Evolutionary conservation across 441 rosid genomes (phyloP), one percentile per base, ranked within the genome.

Genomic region (Populus hybrid): DNA sequence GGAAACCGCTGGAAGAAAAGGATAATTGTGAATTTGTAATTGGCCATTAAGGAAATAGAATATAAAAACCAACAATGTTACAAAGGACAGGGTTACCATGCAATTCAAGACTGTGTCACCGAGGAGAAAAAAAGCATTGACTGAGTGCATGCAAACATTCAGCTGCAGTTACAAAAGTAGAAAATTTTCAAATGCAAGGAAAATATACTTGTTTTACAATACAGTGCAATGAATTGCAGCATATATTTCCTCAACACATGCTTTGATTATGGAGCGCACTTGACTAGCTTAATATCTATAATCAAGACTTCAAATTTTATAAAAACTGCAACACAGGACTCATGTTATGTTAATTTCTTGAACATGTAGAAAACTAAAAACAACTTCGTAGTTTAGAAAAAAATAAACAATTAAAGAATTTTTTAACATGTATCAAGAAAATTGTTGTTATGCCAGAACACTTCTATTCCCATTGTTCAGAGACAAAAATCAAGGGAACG

Each of bases 41-140:
- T 65, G 36, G 36, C 61, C 14, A 63, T 34, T 59, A 42, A 50
- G 77, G n/a, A 57, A 78, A 10, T 10, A 3, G 6, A 50, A 46
- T 30, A 74, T 5, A 40, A 40, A 74, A 72, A 20, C 16, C n/a
- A 75, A 10, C 10, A 21, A n/a, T 69, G 64, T 30, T 42, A 40
- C 23, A 14, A 76, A 84, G 40, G 8, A 67, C 0, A 36, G 74
- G 78, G 84, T 77, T 85, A 91, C 97, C 97, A 91, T 69, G 84
- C 87, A 79, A 78, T 91, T 93, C 79, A 91, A 75, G 74, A 84
- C 75, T 14, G 93, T 83, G 81, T 94, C 98, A 8, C 93, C 93
- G 3, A 92, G 83, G 66, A 94, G 93, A 81, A 90, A 86, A 73
- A 90, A 80, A 50, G 88, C 93, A 71, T 94, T 91, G 75, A 94